Conservation (phyloP, 352 stramenopile species). For the Globisporangium sylvaticum region DNA sequence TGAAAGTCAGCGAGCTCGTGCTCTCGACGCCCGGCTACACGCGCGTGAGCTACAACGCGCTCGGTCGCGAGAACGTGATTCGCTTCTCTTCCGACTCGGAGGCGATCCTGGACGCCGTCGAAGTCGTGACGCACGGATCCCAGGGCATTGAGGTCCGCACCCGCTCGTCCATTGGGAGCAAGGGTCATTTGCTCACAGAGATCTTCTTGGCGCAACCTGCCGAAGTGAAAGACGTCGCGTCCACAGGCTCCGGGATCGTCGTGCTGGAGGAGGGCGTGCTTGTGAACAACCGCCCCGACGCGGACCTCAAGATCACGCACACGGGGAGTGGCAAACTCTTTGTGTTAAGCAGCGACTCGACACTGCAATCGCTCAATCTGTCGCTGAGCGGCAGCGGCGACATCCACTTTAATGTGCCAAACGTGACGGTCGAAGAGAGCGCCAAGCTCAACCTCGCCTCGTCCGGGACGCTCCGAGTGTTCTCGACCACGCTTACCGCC, state of each 20-base stretch:
- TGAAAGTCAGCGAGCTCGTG: slow-evolving; percentile 17
- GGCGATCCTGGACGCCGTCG: slow-evolving; percentile 12
- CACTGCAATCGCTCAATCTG: slow-evolving; percentile 19
- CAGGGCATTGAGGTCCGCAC: slow-evolving; percentile 20
- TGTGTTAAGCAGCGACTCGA: slow-evolving; percentile 14
- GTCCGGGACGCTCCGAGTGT: slow-evolving; percentile 19
- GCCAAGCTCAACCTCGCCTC: slow-evolving; percentile 8
- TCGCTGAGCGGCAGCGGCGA: slow-evolving; percentile 25
- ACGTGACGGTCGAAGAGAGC: slow-evolving; percentile 6
- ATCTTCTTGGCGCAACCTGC: slow-evolving; percentile 21
- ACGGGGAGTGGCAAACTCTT: slow-evolving; percentile 23
- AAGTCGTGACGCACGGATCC: slow-evolving; percentile 8
- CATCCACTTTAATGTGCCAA: slow-evolving; percentile 24
- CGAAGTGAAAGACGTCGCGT: slow-evolving; percentile 11
- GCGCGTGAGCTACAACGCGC: slow-evolving; percentile 22
- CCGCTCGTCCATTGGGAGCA: background rate
- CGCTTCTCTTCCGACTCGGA: slow-evolving; percentile 21
- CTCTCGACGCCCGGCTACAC: slow-evolving; percentile 23
- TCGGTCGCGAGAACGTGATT: slow-evolving; percentile 16
- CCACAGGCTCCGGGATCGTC: slow-evolving; percentile 12
- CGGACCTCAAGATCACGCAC: slow-evolving; percentile 17
- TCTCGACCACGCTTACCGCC: slow-evolving; percentile 12
- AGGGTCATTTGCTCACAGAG: slow-evolving; percentile 25
- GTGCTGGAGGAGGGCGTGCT: slow-evolving; percentile 30
- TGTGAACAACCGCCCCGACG: slow-evolving; percentile 9